Conservation (phyloP, 768 basidiomycete species). For the Podaxis pistillaris region DNA sequence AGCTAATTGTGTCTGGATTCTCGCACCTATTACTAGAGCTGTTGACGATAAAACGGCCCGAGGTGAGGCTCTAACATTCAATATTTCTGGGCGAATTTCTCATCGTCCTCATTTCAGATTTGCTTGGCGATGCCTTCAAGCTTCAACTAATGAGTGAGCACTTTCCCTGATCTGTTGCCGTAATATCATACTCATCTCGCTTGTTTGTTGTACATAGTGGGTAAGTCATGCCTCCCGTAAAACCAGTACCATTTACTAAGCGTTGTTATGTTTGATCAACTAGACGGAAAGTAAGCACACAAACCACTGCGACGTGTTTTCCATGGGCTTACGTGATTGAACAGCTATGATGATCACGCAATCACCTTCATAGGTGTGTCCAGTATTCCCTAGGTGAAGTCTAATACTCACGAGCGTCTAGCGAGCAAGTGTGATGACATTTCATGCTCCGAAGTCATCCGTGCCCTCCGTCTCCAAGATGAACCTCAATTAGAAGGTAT, state of each 20-base stretch:
- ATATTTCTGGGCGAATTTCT: neutral
- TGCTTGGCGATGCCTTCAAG: slow-evolving; percentile 66
- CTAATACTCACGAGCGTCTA: slow-evolving; percentile 19
- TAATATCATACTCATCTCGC: slow-evolving; percentile 9
- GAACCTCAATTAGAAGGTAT: slow-evolving; percentile 52
- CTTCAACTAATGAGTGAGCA: slow-evolving; percentile 58
- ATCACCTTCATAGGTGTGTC: slow-evolving; percentile 60
- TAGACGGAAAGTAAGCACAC: slow-evolving; percentile 55
- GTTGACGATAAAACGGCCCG: slow-evolving; percentile 65
- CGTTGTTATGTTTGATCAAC: neutral
- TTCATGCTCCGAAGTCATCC: slow-evolving; percentile 56
- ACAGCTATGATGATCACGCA: slow-evolving; percentile 53
- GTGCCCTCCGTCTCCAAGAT: slow-evolving; percentile 47
- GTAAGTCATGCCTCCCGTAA: slow-evolving; percentile 28
- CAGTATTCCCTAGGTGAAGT: neutral
- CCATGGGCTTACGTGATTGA: neutral
- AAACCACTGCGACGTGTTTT: neutral
- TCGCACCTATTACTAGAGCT: slow-evolving; percentile 63
- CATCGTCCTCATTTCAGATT: slow-evolving; percentile 30
- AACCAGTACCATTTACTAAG: neutral
- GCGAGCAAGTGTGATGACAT: slow-evolving; percentile 67
- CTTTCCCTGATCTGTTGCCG: neutral
- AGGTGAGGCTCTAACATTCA: slow-evolving; percentile 29
- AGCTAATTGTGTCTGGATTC: slow-evolving; percentile 60
- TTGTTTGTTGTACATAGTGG: slow-evolving; percentile 31